Conservation (phyloP, 371 early-diverging fungal genomes). For the Chytridiales sp. region DNA sequence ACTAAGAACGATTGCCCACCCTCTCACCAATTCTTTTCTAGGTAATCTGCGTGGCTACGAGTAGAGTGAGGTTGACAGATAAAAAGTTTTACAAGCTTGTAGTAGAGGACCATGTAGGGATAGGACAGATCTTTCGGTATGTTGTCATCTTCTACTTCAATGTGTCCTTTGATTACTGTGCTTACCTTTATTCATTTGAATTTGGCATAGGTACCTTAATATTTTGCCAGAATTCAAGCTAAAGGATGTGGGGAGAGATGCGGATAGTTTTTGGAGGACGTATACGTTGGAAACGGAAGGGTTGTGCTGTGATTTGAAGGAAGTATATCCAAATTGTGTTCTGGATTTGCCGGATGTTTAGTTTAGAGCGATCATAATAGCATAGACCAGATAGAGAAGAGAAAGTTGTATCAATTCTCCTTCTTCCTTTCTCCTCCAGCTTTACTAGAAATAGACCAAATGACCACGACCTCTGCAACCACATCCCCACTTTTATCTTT, state of each 20-base stretch:
- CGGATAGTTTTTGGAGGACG: conserved; percentile 29
- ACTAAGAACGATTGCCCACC: too few species aligned
- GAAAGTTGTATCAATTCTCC: too few species aligned
- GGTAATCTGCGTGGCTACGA: conserved; percentile 41
- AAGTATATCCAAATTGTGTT: conserved; percentile 43
- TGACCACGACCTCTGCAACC: too few species aligned
- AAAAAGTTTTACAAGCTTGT: conserved; percentile 31
- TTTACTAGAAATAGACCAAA: too few species aligned
- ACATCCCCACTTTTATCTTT: too few species aligned
- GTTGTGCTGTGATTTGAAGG: conserved; percentile 36
- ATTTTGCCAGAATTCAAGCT: conserved; percentile 47
- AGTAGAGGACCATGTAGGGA: conserved; percentile 38
- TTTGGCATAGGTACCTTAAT: conserved; percentile 34
- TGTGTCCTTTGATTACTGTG: background rate
- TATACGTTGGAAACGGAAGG: conserved; percentile 36
- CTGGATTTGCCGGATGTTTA: too few species aligned
- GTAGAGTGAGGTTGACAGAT: conserved; percentile 34
- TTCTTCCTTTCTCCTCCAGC: too few species aligned
- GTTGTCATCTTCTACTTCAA: background rate
- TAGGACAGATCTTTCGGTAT: conserved; percentile 50
- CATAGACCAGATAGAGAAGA: too few species aligned
- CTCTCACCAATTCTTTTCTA: conserved; percentile 4
- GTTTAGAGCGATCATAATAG: too few species aligned
- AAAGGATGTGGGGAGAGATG: conserved; percentile 25
- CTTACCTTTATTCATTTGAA: background rate